Evolutionary conservation across 1,284 basidiomycete genomes (phyloP), one percentile per base, ranked within the genome.

Genomic region (Trichosporon ovoides): DNA sequence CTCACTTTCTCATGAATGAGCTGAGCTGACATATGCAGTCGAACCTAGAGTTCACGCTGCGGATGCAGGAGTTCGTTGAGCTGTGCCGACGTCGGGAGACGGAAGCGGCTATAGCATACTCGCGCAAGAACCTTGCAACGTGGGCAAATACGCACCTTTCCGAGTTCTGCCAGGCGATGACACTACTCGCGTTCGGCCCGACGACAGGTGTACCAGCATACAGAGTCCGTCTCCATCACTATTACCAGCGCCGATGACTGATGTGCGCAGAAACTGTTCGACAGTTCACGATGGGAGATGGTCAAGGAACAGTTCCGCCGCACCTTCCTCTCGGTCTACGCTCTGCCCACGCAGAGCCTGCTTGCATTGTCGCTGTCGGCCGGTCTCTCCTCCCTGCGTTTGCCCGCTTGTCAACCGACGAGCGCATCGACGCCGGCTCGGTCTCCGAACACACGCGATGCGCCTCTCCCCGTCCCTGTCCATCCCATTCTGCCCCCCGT

Each of bases 61-160:
- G 96, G 19, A 80, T 97, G 48, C 96, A 99, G 77, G 93, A 98
- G 77, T 98, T 89, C 73, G 91, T 98, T 68, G 96, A 98, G 76
- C 82, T 98, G 9, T 85, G 86, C 36, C 81, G 93, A 40, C 79
- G 81, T 14, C 77, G 83, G n/a, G 86, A 85, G 69, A 81, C 80
- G 6, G 68, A 80, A 34, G 87, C 89, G 52, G 96, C 96, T 2
- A 93, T 98, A 62, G 80, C 83, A 0, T 97, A 98, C 75, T 82
- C 85, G 18, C 83, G 84, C 69, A 92, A 89, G 73, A 82, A 98
- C 70, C 82, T 99, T 3, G 77, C 87, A 4, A 72, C 84, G n/a
- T 92, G 91, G 87, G 85, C 87, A 53, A 86, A 87, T 38, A 87
- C 85, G 0, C 90, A 92, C 74, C 74, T 87, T 57, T 68, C 78